These are phyloP conservation scores for Beverwykella pulmonaria DNA, from an alignment of 495 filamentous ascomycete genomes.

Conservation along the genomic window DNA sequence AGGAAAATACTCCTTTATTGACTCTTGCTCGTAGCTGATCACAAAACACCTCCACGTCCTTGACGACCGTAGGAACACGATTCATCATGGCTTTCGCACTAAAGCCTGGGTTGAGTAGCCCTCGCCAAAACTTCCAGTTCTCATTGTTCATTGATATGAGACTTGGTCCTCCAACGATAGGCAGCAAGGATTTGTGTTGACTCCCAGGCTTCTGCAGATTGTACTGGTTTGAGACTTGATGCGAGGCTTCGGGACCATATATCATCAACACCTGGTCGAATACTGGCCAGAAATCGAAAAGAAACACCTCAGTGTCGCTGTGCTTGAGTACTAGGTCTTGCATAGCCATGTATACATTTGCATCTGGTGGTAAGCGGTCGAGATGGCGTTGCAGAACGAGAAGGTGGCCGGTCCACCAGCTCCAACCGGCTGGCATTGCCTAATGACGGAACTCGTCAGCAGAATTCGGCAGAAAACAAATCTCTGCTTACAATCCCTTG, in stretches of 20 bases:
- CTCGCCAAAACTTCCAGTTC: constrained; percentile 41
- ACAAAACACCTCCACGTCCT: constrained; percentile 18
- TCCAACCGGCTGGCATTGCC: constrained; percentile 21
- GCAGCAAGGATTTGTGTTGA: constrained; percentile 1
- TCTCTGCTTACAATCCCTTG: constrained; percentile 14
- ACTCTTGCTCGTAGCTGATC: constrained; percentile 4
- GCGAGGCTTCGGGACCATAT: background rate
- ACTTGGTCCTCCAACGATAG: constrained; percentile 11
- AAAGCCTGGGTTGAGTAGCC: constrained; percentile 46
- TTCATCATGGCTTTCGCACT: constrained; percentile 37
- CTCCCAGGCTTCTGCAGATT: background rate
- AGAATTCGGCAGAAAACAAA: no score
- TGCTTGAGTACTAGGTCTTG: background rate
- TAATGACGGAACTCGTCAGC: background rate
- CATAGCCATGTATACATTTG: background rate
- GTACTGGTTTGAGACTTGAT: constrained; percentile 11
- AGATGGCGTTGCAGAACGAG: background rate
- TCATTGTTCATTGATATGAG: constrained; percentile 42
- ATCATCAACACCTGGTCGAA: no score
- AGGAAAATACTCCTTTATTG: background rate
- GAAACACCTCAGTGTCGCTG: constrained; percentile 15
- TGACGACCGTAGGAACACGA: background rate
- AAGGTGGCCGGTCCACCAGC: constrained; percentile 17
- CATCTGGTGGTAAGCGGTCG: constrained; percentile 3
- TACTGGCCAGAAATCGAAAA: constrained; percentile 24